A percentile compares a stretch with the other conserved stretches of the same genome.
Conservation (phyloP, 2,329 filamentous ascomycete species). For the Exophiala aquamarina region DNA sequence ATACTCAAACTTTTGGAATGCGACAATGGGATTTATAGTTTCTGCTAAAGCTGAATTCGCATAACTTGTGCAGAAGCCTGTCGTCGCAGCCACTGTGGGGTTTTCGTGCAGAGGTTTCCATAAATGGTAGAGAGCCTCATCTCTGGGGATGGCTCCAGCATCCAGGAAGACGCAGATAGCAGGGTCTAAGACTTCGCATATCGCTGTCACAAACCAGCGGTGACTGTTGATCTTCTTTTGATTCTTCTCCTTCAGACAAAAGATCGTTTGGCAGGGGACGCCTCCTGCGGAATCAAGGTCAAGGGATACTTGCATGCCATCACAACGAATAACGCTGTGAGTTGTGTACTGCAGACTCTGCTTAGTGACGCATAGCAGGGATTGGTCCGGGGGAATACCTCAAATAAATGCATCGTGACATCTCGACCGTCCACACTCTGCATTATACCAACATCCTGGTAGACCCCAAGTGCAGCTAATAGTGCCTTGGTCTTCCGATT, state of each 20-base stretch:
- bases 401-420: conserved; percentile 96
- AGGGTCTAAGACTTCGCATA: conserved; percentile 85
- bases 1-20: conserved; percentile 98
- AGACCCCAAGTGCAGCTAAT: conserved; percentile 92
- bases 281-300: conserved; percentile 77
- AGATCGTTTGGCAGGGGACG: conserved; percentile 92
- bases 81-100: conserved; percentile 94
- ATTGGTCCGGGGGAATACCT: too few relatives aligned
- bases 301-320: conserved; percentile 82
- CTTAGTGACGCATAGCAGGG: too few relatives aligned
- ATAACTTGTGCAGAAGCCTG: conserved; percentile 99
- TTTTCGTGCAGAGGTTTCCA: conserved; percentile 99
- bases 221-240: conserved; percentile 99
- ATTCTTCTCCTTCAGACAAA: conserved; percentile 99
- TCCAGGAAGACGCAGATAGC: conserved; percentile 97
- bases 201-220: conserved; percentile 98
- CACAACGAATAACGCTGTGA: conserved; percentile 72
- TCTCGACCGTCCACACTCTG: conserved; percentile 96
- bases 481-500: conserved; percentile 87
- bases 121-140: conserved; percentile 92
- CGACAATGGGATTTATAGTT: conserved; percentile 89
- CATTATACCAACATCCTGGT: conserved; percentile 97
- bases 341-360: too few relatives aligned
- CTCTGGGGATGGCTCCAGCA: conserved; percentile 91
- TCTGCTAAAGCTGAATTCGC: conserved; percentile 85